These are phyloP conservation scores for Talaromyces verruculosus DNA, from an alignment of 2,329 filamentous ascomycete genomes.

Conservation along the genomic window DNA sequence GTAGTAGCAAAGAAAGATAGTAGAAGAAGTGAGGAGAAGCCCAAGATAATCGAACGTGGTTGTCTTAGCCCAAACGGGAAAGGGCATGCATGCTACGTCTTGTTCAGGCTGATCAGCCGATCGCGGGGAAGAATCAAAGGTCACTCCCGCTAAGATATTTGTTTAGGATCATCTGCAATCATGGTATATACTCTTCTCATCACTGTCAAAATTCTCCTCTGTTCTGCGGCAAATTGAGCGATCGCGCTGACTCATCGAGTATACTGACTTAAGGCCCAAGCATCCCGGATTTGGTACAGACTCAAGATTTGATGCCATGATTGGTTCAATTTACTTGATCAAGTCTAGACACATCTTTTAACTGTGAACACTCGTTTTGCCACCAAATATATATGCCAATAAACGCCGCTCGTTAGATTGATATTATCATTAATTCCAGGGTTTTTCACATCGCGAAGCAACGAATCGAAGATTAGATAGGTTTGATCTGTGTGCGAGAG, in stretches of 20 bases:
- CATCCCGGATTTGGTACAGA: slow-evolving; percentile 8
- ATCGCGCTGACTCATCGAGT: neutral
- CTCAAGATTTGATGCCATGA: neutral
- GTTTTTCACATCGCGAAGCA: neutral
- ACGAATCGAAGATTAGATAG: slow-evolving; percentile 41
- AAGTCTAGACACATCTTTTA: neutral
- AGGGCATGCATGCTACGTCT: slow-evolving; percentile 27
- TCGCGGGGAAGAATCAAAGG: slow-evolving; percentile 35
- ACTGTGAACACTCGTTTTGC: neutral
- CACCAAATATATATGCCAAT: slow-evolving; percentile 9
- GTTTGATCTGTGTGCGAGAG: slow-evolving; percentile 49
- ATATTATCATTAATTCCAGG: slow-evolving; percentile 8
- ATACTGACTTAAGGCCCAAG: neutral
- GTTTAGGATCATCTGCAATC: neutral
- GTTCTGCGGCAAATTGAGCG: neutral
- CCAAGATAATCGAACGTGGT: slow-evolving; percentile 11
- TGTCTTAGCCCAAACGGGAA: slow-evolving; percentile 20
- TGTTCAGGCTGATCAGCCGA: slow-evolving; percentile 28
- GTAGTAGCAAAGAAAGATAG: neutral
- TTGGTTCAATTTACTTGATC: slow-evolving; percentile 7
- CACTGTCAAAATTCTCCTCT: neutral
- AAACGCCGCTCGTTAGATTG: slow-evolving; percentile 14
- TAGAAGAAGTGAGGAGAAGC: slow-evolving; percentile 23
- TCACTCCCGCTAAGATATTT: neutral
- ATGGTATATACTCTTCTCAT: neutral